These are phyloP conservation scores for Aphanomyces cochlioides DNA, from an alignment of 352 stramenopile species.

Conservation along the genomic window DNA sequence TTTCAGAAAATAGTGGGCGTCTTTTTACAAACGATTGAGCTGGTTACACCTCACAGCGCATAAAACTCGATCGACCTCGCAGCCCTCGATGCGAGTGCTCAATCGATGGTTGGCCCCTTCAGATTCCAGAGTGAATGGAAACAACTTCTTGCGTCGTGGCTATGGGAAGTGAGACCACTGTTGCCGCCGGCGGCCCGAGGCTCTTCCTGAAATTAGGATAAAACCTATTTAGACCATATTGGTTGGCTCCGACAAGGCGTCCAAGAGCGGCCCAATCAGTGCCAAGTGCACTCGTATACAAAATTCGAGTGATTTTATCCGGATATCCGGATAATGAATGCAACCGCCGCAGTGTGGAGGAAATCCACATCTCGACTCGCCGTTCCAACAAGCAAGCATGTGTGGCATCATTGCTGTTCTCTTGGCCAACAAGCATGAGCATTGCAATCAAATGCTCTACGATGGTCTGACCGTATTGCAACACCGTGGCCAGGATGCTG, in stretches of 20 bases:
- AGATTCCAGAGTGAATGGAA: background rate
- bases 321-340: background rate
- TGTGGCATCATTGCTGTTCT: conserved; percentile 97
- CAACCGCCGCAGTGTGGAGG: background rate
- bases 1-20: no score
- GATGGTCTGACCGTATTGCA: conserved; percentile 97
- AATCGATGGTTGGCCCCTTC: no score
- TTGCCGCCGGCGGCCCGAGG: conserved; percentile 1
- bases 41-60: no score
- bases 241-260: conserved; percentile 22
- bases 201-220: background rate
- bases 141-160: background rate
- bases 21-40: no score
- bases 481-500: conserved; percentile 95
- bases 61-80: no score
- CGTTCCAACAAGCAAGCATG: conserved; percentile 57
- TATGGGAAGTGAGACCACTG: background rate
- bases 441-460: conserved; percentile 94
- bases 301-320: background rate
- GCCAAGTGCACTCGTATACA: conserved; percentile 6
- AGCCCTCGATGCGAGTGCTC: no score
- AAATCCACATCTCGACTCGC: conserved; percentile 4
- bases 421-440: conserved; percentile 92
- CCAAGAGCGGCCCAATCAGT: background rate
- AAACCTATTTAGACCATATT: conserved; percentile 10